Evolutionary conservation across 2,329 filamentous ascomycete species (phyloP), one percentile per base, ranked within the genome.

Genomic region (Fusarium armeniacum): DNA sequence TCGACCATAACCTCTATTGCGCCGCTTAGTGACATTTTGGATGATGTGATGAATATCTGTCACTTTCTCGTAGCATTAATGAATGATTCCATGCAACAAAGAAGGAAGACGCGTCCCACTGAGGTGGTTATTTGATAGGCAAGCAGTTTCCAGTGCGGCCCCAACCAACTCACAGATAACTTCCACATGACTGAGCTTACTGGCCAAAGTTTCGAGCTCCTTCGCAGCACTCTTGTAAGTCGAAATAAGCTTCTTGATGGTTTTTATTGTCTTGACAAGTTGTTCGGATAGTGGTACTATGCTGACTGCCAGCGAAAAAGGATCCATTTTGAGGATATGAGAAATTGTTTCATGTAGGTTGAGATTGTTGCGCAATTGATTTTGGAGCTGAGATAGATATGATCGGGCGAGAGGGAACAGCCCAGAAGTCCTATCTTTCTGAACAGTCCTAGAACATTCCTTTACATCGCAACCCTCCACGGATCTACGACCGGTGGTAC

Each of bases 221-320:
- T 36, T 56, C 3, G 60, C 26, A 1, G 69, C 67, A 16, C 57
- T 68, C 8, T 46, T 68, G 35, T 66, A 71, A 10, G 46, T 20
- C 0, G 32, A 11, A 6, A 68, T 70, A 38, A 64, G 9, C 4
- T 45, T 26, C 3, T 58, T 58, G 20, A 71, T 62, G 0, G 64
- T 30, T 0, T 11, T 45, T 0, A 45, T 50, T 0, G 46, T 46
- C 4, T 47, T 32, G 8, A 50, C 28, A 1, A 71, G 33, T n/a
- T 71, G 64, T 20, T 62, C 32, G 16, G 52, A 58, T 4, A 68
- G 11, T 0, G 67, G 54, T 2, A 59, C 40, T 2, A 71, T 52
- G 6, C 56, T 60, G 4, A 49, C 3, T 3, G 30, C 7, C 9
- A 47, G 3, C n/a, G n/a, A 49, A 1, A 49, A 6, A 16, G 45